Evolutionary conservation across 1,284 basidiomycete genomes (phyloP).

Genomic region (Ustilago curta): DNA sequence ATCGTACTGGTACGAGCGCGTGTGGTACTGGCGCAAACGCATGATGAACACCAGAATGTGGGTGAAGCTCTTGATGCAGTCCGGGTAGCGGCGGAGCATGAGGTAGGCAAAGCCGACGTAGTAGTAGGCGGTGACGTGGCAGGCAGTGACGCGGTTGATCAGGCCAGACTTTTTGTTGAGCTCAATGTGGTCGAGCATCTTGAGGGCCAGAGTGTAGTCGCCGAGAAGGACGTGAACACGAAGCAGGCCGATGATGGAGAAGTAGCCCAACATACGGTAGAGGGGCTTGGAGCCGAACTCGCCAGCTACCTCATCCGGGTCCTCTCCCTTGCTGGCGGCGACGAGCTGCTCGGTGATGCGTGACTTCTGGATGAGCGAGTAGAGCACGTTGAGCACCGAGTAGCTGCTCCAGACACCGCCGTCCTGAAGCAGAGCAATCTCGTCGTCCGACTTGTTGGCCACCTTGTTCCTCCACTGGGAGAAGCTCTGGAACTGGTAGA

Average conservation of each 20-base stretch:
- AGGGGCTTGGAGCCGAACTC: constrained; percentile 90
- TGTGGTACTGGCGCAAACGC: constrained; percentile 81
- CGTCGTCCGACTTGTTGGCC: constrained; percentile 88
- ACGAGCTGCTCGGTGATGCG: constrained; percentile 92
- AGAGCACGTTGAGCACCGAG: constrained; percentile 95
- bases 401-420: constrained; percentile 91
- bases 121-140: constrained; percentile 89
- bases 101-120: constrained; percentile 97
- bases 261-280: constrained; percentile 94
- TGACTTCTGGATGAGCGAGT: constrained; percentile 96
- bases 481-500: constrained; percentile 96
- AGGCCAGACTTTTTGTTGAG: constrained; percentile 64
- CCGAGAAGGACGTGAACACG: constrained; percentile 95
- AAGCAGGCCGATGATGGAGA: constrained; percentile 92
- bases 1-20: constrained; percentile 94
- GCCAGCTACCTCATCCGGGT: constrained; percentile 82
- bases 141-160: constrained; percentile 65
- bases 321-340: constrained; percentile 83
- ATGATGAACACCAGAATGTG: constrained; percentile 80
- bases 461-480: constrained; percentile 86
- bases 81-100: constrained; percentile 91
- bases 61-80: constrained; percentile 92
- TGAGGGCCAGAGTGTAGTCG: constrained; percentile 92
- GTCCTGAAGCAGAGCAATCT: constrained; percentile 71
- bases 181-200: constrained; percentile 94